These are phyloP conservation scores for Lachancea kluyveri DNA, from an alignment of 805 yeast genomes.

Conservation along the genomic window DNA sequence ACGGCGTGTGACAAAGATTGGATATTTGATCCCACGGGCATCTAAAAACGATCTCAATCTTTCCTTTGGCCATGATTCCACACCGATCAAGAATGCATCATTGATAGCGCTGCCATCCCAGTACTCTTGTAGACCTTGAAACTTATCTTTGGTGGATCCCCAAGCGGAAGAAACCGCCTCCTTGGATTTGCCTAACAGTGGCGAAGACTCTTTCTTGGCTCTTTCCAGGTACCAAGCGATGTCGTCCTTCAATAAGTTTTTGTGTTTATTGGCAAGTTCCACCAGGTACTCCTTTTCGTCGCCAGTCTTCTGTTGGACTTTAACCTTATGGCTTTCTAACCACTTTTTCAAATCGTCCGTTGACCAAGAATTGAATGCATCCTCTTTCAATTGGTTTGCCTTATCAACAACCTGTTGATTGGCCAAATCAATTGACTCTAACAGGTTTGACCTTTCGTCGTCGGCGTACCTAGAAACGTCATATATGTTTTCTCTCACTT, in stretches of 20 bases:
- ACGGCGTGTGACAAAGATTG: constrained; percentile 35
- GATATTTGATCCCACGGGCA: constrained; percentile 35
- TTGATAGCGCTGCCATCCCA: constrained; percentile 34
- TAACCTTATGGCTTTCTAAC: constrained; percentile 41
- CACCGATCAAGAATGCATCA: constrained; percentile 40
- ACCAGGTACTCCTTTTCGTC: constrained; percentile 33
- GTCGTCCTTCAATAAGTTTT: constrained; percentile 34
- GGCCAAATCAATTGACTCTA: constrained; percentile 36
- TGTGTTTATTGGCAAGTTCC: constrained; percentile 31
- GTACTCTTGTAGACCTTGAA: constrained; percentile 15
- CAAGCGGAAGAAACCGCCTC: constrained; percentile 23
- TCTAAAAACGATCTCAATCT: constrained; percentile 37
- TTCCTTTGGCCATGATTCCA: constrained; percentile 43
- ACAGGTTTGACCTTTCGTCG: constrained; percentile 34
- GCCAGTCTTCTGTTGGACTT: constrained; percentile 31
- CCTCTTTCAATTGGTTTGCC: constrained; percentile 36
- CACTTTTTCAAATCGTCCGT: constrained; percentile 50
- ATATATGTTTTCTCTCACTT: constrained; percentile 39
- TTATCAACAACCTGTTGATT: constrained; percentile 34
- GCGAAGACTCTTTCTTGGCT: constrained; percentile 29
- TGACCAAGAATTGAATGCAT: constrained; percentile 46
- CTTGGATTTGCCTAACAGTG: constrained; percentile 32
- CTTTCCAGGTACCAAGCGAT: constrained; percentile 32
- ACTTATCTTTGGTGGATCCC: constrained; percentile 14
- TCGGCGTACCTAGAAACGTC: constrained; percentile 36